Base-by-base conservation (phyloP, 2,329 filamentous ascomycete genomes). In the Talaromyces albobiverticillius region DNA sequence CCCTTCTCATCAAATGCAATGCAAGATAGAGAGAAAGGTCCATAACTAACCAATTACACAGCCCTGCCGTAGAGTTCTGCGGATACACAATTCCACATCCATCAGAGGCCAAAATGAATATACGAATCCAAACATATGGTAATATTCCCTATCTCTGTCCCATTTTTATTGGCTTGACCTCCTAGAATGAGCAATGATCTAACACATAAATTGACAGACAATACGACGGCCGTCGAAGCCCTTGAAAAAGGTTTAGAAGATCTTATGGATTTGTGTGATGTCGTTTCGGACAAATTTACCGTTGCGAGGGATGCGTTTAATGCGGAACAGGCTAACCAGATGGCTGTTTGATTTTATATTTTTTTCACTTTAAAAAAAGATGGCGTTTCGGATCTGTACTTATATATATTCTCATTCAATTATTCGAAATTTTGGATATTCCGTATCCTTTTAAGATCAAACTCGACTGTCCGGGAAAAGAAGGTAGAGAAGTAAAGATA, bases 21-120 rank as follows among this genome's bases (percentile, higher is more conserved):
- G n/a, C n/a, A 29, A 42, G 18, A 29, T 5, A 7, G 26, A 32
- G 14, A 29, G 4, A 7, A 22, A 16, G 18, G 4, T 38, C n/a
- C n/a, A n/a, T n/a, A 11, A 38, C 36, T 40, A 22, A 40, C 18
- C n/a, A 14, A 46, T 40, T 10, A 16, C 51, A 51, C 60, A 97
- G 93, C 71, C 93, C 94, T 26, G 85, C 94, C 60, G 94, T 99
- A 57, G 94, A 99, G 71, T 96, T 99, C 75, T 97, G 94, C 74
- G 94, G 93, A 57, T 99, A 99, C 73, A 90, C 93, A 7, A 97
- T 99, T 58, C 94, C 94, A 26, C 94, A 99, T 74, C 94, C 94
- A 48, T 95, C 92, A 36, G 94, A 99, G 74, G 79, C 86, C 38
- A 94, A 95, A 76, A 96, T 99, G 93, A 96, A 97, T 68, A 79